Base-by-base conservation (phyloP, 2,329 filamentous ascomycete genomes). In the Arthroderma sp. region DNA sequence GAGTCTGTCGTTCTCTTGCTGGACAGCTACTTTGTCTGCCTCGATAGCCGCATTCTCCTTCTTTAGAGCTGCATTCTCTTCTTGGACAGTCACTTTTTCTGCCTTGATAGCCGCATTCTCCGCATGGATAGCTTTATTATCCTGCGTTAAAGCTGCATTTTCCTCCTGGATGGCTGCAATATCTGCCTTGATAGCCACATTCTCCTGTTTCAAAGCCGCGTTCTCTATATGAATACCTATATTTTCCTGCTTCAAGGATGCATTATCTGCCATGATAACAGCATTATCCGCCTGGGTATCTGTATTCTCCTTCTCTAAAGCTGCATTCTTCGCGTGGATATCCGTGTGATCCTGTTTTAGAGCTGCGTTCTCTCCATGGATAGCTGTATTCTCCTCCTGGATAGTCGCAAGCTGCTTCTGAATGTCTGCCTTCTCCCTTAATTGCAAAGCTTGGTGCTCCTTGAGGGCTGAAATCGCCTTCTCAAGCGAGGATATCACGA, bases 401-500 rank as follows among this genome's bases (percentile, higher is more conserved):
- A 53, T 43, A 19, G 41, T 37, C 4, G 21, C 39, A 2, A 61
- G 60, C 19, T 52, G n/a, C 2, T 41, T 23, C 25, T 49, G 31
- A 5, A 52, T 37, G 15, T 21, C 17, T 7, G n/a, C 11, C 35
- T 31, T 37, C 15, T 62, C 60, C 13, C 55, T 54, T 3, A 37
- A 39, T 19, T 53, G 56, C 23, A 28, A n/a, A 4, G 51, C 21
- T 1, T 63, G 33, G 11, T 62, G 59, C 1, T 58, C 54, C 52
- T 68, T 65, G 38, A 70, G 60, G 15, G 61, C 57, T 9, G 54
- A 53, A 13, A 64, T 57, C n/a, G 60, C 65, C 31, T 60, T 47
- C 19, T 63, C 58, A 3, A 67, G 39, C 1, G 54, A 60, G 37
- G 59, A 53, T 4, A 63, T 62, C 52, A 66, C 62, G 9, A 55